Conservation (phyloP, 2,329 filamentous ascomycete genomes). For the Ophiosphaerella korrae region DNA sequence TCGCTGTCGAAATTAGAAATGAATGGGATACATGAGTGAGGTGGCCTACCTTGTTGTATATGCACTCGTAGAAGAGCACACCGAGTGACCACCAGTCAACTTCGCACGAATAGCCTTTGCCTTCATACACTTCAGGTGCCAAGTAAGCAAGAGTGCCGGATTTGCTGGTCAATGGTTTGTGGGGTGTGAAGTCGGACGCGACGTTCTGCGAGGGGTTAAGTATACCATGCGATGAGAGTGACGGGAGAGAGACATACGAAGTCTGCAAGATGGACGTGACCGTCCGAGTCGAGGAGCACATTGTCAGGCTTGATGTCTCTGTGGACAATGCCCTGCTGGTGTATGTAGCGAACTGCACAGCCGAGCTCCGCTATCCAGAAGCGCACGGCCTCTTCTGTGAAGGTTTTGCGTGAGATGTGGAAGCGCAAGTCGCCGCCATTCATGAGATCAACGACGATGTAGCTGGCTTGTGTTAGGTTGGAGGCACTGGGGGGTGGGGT, state of each 20-base stretch:
- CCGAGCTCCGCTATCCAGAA: conserved; percentile 97
- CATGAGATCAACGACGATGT: conserved; percentile 97
- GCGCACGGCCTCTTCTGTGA: conserved; percentile 93
- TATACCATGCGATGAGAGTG: not conserved
- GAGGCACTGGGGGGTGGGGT: too few relatives aligned
- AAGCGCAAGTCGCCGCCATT: conserved; percentile 95
- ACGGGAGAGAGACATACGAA: conserved; percentile 68
- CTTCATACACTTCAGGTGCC: conserved; percentile 91
- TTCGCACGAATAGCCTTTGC: conserved; percentile 84
- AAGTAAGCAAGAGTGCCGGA: conserved; percentile 96
- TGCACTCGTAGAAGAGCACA: conserved; percentile 98
- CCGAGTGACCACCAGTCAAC: conserved; percentile 99
- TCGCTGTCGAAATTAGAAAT: conserved; percentile 59
- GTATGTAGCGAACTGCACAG: conserved; percentile 73
- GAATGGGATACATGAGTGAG: too few relatives aligned
- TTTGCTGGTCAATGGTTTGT: conserved; percentile 87
- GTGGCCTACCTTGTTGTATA: conserved; percentile 88
- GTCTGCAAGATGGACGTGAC: conserved; percentile 93
- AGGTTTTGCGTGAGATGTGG: conserved; percentile 96
- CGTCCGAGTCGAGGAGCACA: conserved; percentile 49
- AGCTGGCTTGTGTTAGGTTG: conserved; percentile 54
- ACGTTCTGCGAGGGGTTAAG: conserved; percentile 74
- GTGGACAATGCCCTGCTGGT: conserved; percentile 51
- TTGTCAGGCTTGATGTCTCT: conserved; percentile 52
- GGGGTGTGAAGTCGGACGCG: conserved; percentile 86